Evolutionary conservation across 495 filamentous ascomycete species (phyloP).

Genomic region (Gamarada debralockiae): DNA sequence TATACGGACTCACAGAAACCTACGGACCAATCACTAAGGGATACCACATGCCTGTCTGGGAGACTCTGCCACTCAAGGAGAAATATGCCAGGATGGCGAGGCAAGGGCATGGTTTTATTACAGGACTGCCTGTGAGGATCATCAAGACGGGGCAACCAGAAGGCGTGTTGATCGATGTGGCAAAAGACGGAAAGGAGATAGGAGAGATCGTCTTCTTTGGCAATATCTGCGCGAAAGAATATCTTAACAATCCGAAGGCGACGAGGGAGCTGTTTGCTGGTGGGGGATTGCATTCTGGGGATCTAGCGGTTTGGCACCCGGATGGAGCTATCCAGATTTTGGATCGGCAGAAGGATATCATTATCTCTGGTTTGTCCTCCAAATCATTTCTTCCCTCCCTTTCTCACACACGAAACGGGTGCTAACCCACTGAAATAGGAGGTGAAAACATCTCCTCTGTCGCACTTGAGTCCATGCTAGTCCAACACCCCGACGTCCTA

Average conservation of each 20-base stretch:
- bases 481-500: constrained; percentile 80
- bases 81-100: constrained; percentile 84
- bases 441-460: constrained; percentile 97
- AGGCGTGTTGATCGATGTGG: constrained; percentile 69
- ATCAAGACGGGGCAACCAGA: constrained; percentile 73
- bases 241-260: constrained; percentile 86
- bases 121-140: constrained; percentile 74
- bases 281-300: constrained; percentile 83
- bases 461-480: constrained; percentile 88
- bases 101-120: constrained; percentile 87
- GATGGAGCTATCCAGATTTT: constrained; percentile 90
- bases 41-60: constrained; percentile 83
- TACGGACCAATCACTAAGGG: constrained; percentile 96
- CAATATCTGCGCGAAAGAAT: constrained; percentile 89
- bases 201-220: constrained; percentile 89
- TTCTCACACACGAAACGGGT: not conserved
- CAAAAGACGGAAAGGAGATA: constrained; percentile 79
- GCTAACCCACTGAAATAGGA: constrained; percentile 42
- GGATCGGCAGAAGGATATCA: constrained; percentile 95
- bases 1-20: constrained; percentile 93
- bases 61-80: constrained; percentile 61
- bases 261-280: constrained; percentile 86
- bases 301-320: constrained; percentile 86
- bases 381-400: not conserved
- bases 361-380: constrained; percentile 76